phyloP scores from a whole-genome alignment of 768 basidiomycete species.

The Cantharellus cinnabarinus region DNA sequence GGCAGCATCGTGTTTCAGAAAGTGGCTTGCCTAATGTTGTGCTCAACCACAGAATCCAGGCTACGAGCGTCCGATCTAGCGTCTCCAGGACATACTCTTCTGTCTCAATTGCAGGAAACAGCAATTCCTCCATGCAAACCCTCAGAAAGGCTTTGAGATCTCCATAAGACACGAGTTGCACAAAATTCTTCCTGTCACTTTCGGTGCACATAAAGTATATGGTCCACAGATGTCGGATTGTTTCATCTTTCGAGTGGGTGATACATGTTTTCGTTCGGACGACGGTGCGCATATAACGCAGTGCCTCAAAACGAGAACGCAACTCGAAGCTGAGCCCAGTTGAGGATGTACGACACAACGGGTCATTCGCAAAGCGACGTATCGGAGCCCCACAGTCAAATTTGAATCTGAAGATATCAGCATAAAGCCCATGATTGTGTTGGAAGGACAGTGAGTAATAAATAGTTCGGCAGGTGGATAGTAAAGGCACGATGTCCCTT shows the following conservation, averaged over 20 bases:
- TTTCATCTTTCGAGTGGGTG: not conserved
- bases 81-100: not conserved
- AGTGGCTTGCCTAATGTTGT: not conserved
- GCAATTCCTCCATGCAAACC: not conserved
- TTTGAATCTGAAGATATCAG: conserved; percentile 4
- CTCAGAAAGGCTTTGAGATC: not conserved
- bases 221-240: conserved; percentile 2
- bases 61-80: not conserved
- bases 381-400: conserved; percentile 5
- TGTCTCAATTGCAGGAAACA: not conserved
- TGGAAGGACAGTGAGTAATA: conserved; percentile 6
- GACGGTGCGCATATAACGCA: not conserved
- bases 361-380: not conserved
- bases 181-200: conserved; percentile 5
- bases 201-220: conserved; percentile 7
- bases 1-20: not conserved
- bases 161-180: not conserved
- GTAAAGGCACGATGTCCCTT: not conserved
- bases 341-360: not conserved
- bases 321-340: conserved; percentile 6
- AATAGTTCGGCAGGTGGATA: conserved; percentile 3
- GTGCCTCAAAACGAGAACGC: not conserved
- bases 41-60: not conserved
- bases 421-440: conserved; percentile 3
- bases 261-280: not conserved